Evolutionary conservation across 345 rosid genomes (phyloP).

Genomic region (Crucihimalaya himalaica): DNA sequence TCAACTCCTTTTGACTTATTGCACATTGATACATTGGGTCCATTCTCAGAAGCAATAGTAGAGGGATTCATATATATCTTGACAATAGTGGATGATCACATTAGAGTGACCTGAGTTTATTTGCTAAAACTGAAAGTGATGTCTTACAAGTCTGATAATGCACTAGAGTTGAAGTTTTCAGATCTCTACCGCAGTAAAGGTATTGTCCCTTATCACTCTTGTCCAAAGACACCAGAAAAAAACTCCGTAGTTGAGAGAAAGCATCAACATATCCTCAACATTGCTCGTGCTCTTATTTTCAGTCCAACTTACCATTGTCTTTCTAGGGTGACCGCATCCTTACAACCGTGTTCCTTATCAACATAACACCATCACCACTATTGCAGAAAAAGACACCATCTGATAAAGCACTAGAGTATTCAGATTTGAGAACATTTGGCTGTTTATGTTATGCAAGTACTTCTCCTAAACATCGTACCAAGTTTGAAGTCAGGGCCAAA

Average conservation of each 20-base stretch:
- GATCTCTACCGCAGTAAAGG: neutral
- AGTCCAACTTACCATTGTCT: neutral
- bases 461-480: neutral
- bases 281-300: neutral
- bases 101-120: neutral
- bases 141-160: neutral
- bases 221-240: neutral
- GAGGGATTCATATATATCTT: neutral
- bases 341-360: neutral
- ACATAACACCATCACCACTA: neutral
- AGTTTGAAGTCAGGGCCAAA: neutral
- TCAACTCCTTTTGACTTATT: neutral
- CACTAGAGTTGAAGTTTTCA: neutral
- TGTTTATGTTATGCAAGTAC: neutral
- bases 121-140: neutral
- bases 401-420: neutral
- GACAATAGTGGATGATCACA: neutral
- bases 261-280: neutral
- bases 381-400: neutral
- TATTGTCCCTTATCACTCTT: neutral
- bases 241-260: neutral
- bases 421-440: neutral
- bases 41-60: neutral
- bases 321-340: neutral
- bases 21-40: neutral